Conservation (phyloP, 164 flowering plant species). For the Sedum album region DNA sequence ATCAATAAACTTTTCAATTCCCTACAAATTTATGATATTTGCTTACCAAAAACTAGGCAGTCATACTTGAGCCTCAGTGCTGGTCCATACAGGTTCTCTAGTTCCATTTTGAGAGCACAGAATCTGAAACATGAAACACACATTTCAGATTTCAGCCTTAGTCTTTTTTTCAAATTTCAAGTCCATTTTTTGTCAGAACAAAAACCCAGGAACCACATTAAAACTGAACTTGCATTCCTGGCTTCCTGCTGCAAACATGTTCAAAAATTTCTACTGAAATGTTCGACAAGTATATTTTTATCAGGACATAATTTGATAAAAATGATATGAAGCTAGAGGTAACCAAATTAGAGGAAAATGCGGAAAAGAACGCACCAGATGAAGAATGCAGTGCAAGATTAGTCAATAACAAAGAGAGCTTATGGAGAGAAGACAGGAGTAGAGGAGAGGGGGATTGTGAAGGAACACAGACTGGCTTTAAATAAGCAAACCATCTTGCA, state of each 20-base stretch:
- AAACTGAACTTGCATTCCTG: too few relatives aligned
- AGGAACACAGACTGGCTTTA: not conserved
- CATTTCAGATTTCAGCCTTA: not conserved
- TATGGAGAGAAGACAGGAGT: not conserved
- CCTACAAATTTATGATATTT: not conserved
- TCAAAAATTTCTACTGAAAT: too few relatives aligned
- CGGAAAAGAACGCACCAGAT: not conserved
- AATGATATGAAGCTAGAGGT: not conserved
- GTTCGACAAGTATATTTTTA: too few relatives aligned
- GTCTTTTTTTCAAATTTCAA: not conserved
- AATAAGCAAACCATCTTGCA: not conserved
- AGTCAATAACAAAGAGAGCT: not conserved
- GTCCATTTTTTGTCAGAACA: not conserved
- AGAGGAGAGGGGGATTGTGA: not conserved
- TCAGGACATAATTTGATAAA: not conserved
- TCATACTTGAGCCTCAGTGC: slow-evolving; percentile 36
- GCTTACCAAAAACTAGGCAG: slow-evolving; percentile 51
- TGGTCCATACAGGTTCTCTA: slow-evolving; percentile 26
- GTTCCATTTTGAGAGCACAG: slow-evolving; percentile 30
- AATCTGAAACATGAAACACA: slow-evolving; percentile 5
- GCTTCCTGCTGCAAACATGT: too few relatives aligned
- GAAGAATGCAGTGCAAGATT: not conserved
- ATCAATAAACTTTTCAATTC: not conserved
- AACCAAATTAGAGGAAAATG: not conserved
- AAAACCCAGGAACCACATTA: not conserved